These are phyloP conservation scores for Rubia yunnanensis DNA, from an alignment of 257 asterid species.

Conservation along the genomic window DNA sequence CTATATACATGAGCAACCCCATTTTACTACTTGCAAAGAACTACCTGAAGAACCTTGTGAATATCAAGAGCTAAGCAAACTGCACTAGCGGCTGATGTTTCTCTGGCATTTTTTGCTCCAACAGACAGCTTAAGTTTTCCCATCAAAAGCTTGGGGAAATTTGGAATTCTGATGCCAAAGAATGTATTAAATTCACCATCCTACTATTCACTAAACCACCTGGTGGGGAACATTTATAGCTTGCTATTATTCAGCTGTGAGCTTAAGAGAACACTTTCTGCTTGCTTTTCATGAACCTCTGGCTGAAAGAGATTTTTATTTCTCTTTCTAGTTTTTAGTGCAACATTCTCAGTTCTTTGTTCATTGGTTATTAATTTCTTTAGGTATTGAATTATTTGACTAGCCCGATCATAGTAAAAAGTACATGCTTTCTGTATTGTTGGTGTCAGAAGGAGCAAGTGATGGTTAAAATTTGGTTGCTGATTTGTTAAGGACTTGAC, in stretches of 20 bases:
- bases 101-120: background rate
- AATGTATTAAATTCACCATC: background rate
- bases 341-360: background rate
- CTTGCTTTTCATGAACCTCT: background rate
- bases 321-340: background rate
- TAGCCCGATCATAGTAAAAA: background rate
- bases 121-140: background rate
- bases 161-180: background rate
- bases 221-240: background rate
- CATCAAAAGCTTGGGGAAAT: background rate
- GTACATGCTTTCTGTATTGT: background rate
- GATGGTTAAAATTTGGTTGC: background rate
- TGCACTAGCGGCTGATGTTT: background rate
- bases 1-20: background rate
- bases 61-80: background rate
- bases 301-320: background rate
- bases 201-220: too few relatives aligned
- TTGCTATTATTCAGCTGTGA: background rate
- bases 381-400: background rate
- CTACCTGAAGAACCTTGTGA: background rate
- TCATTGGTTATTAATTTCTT: background rate
- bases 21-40: background rate
- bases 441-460: background rate
- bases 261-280: background rate
- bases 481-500: conserved; percentile 1